Base-by-base conservation (phyloP, 2,329 filamentous ascomycete species). In the Sclerotinia glacialis region DNA sequence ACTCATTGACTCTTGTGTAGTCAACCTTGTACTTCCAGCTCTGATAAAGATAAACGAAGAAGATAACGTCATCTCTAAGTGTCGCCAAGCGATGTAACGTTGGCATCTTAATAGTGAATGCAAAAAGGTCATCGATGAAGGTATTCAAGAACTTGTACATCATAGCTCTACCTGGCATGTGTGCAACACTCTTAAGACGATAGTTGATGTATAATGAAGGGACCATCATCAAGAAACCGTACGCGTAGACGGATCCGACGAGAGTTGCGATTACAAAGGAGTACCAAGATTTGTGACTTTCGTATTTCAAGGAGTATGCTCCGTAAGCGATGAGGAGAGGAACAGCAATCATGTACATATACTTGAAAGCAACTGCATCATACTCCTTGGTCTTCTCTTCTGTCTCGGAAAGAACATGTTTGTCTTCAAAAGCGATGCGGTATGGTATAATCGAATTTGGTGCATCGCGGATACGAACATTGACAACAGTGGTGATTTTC, bases 91-190 rank as follows among this genome's bases (percentile, higher is more conserved):
- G 87, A 79, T 99, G 95, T 62, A 99, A 83, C 69, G 93, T 87
- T 0, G 95, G 95, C 95, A 99, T 99, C 82, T 98, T 98, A 82
- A 99, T 97, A 49, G 95, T 99, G 76, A 98, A 99, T 2, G 95
- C 95, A 76, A 99, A 99, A 42, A 99, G 83, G 76, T 99, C 95
- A 79, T 99, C 95, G 77, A 99, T 98, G 78, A 99, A 99, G 6
- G 95, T 98, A 81, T 98, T 97, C 71, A 98, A 82, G 80, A 97
- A 97, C 81, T 98, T 97, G 85, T 97, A 97, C 78, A 89, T 94
- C 92, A 99, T 95, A 58, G 95, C 93, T 80, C 92, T 94, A 72
- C 85, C 92, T 1, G 95, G 93, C 94, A 99, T 97, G 80, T 99
- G 95, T 14, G 95, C 95, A 44, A 98, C 92, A 72, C 88, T 90